These are phyloP conservation scores for Arxiozyma bovina DNA, from an alignment of 1,139 yeast genomes.

Conservation along the genomic window DNA sequence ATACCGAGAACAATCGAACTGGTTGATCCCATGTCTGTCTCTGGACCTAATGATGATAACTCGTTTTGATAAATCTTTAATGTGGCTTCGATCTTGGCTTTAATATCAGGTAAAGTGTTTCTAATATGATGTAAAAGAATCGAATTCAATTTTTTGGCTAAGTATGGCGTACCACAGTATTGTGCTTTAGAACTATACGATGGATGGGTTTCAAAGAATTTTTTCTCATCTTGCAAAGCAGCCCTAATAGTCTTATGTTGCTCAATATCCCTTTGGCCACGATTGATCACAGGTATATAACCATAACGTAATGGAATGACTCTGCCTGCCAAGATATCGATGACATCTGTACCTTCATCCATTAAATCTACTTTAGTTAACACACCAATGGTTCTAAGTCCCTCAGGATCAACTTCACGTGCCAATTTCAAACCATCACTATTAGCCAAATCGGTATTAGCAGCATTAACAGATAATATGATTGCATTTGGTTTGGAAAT, in stretches of 20 bases:
- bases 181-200: slow-evolving; percentile 80
- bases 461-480: slow-evolving; percentile 89
- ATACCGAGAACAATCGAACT: slow-evolving; percentile 82
- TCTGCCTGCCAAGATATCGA: slow-evolving; percentile 91
- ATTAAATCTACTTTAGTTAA: slow-evolving; percentile 92
- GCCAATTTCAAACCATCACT: slow-evolving; percentile 95
- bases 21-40: slow-evolving; percentile 67
- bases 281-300: slow-evolving; percentile 92
- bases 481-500: slow-evolving; percentile 95
- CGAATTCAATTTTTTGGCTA: slow-evolving; percentile 85
- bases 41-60: slow-evolving; percentile 70
- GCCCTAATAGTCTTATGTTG: slow-evolving; percentile 76
- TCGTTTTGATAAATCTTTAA: slow-evolving; percentile 78
- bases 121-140: slow-evolving; percentile 89
- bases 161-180: slow-evolving; percentile 90
- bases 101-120: slow-evolving; percentile 88
- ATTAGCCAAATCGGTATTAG: slow-evolving; percentile 95
- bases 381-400: slow-evolving; percentile 92
- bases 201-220: slow-evolving; percentile 68
- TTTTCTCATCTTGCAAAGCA: slow-evolving; percentile 74
- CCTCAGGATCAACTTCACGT: slow-evolving; percentile 97
- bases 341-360: slow-evolving; percentile 99
- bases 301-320: slow-evolving; percentile 94
- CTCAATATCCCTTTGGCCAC: slow-evolving; percentile 96
- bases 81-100: slow-evolving; percentile 77